Conservation (phyloP, 257 asterid species). For the Haberlea rhodopensis region DNA sequence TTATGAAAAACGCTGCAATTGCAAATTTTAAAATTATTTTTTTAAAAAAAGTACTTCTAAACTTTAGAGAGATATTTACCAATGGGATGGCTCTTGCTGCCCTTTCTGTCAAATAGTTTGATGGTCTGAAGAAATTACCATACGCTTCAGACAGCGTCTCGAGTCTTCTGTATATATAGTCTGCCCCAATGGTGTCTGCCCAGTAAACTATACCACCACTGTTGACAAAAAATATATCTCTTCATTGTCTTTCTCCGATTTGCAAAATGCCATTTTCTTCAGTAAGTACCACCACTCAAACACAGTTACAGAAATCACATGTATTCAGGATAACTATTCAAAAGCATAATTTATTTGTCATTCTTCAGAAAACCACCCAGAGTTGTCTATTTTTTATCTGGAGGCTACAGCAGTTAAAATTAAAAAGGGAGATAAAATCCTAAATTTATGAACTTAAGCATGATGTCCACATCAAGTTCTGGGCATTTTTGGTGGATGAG, state of each 20-base stretch:
- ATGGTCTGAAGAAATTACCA: conserved; percentile 79
- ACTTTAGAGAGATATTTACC: conserved; percentile 54
- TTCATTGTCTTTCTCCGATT: conserved; percentile 14
- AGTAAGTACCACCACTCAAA: background rate
- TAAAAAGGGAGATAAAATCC: background rate
- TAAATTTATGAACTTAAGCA: background rate
- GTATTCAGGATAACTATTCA: conserved; percentile 5
- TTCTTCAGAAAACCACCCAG: background rate
- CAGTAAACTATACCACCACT: conserved; percentile 95
- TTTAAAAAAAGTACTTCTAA: background rate
- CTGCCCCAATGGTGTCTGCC: conserved; percentile 95
- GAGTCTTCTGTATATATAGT: conserved; percentile 64
- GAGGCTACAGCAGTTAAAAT: background rate
- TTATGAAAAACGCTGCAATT: background rate
- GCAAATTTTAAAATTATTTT: background rate
- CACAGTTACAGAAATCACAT: conserved; percentile 6
- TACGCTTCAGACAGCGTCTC: conserved; percentile 64
- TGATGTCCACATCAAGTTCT: background rate
- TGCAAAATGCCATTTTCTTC: conserved; percentile 3
- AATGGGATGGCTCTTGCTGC: conserved; percentile 79
- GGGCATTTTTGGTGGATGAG: background rate
- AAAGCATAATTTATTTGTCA: background rate
- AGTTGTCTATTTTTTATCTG: conserved; percentile 3
- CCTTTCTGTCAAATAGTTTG: conserved; percentile 81
- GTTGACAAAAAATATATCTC: conserved; percentile 32